Evolutionary conservation across 208 protist species (phyloP).

Genomic region (Trypanosoma mega): DNA sequence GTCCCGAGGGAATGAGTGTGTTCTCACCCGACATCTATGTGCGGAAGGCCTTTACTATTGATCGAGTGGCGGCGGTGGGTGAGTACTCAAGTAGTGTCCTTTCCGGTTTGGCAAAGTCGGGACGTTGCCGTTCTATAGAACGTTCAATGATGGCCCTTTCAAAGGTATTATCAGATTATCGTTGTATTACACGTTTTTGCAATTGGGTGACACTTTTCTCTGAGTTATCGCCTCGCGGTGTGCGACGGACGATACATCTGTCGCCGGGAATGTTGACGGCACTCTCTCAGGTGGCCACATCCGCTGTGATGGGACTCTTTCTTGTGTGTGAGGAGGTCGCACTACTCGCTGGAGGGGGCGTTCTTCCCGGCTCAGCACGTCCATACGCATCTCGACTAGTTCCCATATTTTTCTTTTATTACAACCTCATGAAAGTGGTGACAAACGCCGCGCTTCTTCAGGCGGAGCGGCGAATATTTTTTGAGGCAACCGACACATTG

Average conservation of each 20-base stretch:
- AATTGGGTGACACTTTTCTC: conserved; percentile 66
- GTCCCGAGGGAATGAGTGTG: conserved; percentile 4
- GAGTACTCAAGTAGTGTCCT: conserved; percentile 65
- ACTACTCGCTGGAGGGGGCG: conserved; percentile 54
- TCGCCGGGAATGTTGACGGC: conserved; percentile 41
- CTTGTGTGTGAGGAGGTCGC: conserved; percentile 74
- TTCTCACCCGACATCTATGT: not conserved
- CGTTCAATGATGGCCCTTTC: conserved; percentile 47
- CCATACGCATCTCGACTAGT: conserved; percentile 62
- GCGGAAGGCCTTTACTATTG: conserved; percentile 32
- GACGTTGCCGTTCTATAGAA: conserved; percentile 39
- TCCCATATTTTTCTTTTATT: conserved; percentile 84
- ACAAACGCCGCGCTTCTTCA: conserved; percentile 17
- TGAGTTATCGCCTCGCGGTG: conserved; percentile 51
- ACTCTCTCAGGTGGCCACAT: conserved; percentile 56
- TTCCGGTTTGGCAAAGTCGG: conserved; percentile 34
- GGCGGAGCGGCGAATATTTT: conserved; percentile 36
- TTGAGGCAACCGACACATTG: conserved; percentile 56
- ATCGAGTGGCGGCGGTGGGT: conserved; percentile 67
- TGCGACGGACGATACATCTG: conserved; percentile 34
- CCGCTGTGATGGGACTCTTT: conserved; percentile 70
- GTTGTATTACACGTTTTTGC: conserved; percentile 65
- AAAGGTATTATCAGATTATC: conserved; percentile 66
- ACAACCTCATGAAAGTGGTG: conserved; percentile 46
- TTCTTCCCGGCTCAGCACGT: conserved; percentile 30